Base-by-base conservation (phyloP, 23 red algal species). In the Gracilariopsis chorda region DNA sequence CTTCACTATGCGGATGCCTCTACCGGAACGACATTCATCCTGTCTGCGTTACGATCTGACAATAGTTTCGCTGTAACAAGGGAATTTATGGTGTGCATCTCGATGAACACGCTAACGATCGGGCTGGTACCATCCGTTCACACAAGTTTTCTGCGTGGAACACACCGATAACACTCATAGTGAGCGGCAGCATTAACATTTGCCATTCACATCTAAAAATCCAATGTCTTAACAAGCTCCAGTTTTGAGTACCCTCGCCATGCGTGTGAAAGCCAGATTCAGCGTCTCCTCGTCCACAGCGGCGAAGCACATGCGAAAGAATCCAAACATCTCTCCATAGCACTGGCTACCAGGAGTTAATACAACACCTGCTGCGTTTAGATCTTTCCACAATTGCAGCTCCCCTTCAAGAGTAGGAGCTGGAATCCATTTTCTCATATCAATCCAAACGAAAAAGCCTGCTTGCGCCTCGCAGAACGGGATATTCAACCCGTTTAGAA, bases 251-350 rank as follows among this genome's bases (percentile, higher is more conserved):
- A 70, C 1, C 35, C 6, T n/a, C 5, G 17, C 28, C 0, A 73
- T 9, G 16, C 67, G 67, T 73, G 42, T 17, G 8, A 73, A n/a
- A 23, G 37, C 67, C 42, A 73, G 39, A 73, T 20, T 73, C 67
- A 80, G 23, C 29, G 85, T 76, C 10, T 76, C 85, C 0, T 37
- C 19, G 29, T 91, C 75, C 4, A 67, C 88, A 16, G 88, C 12
- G 21, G 88, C 88, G 56, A 91, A 91, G 75, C 88, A 91, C 8
- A 80, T 5, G 24, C 88, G 88, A 44, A 91, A 91, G 40, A 51
- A 91, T 21, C 88, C 88, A 59, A 33, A 82, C 2, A 21, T 36
- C 5, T 44, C 39, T 46, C 19, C 57, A 48, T 60, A 82, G 21
- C 37, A 45, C 58, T 78, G 53, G 40, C 29, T 82, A 32, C 49